Percentiles rank a stretch among this genome's conserved stretches.
Evolutionary conservation across 139 green algal genomes (phyloP).

Genomic region (Tetradesmus obliquus): DNA sequence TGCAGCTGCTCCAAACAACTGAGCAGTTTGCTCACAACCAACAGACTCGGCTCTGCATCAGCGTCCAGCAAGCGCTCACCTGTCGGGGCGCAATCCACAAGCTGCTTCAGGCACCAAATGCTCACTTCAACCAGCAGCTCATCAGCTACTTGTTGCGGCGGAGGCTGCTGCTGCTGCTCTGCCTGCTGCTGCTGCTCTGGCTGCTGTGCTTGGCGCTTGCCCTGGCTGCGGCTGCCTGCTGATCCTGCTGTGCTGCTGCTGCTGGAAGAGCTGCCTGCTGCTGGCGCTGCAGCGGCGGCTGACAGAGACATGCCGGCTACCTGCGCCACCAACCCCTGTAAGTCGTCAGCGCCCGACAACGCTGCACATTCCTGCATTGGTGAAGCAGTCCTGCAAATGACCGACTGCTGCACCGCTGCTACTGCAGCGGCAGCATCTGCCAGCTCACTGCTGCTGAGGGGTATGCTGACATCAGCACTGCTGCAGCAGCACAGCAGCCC

Average conservation of each 20-base stretch:
- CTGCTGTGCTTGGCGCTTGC: background rate
- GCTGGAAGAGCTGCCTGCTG: background rate
- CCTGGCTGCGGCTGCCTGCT: background rate
- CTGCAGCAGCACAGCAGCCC: background rate
- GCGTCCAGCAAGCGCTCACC: background rate
- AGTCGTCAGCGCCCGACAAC: background rate
- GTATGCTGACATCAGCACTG: background rate
- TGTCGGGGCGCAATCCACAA: background rate
- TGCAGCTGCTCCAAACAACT: no score
- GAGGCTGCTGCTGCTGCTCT: background rate
- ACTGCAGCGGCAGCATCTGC: background rate
- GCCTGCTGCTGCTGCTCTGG: background rate
- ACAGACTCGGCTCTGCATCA: background rate
- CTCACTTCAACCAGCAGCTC: background rate
- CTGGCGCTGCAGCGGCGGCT: background rate
- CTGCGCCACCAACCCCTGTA: background rate
- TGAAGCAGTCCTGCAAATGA: background rate
- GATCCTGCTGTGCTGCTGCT: background rate
- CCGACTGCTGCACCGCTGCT: background rate
- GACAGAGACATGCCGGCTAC: background rate
- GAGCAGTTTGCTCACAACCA: no score
- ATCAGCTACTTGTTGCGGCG: background rate
- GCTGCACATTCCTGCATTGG: background rate
- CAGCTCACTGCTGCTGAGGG: background rate
- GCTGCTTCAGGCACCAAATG: constrained; percentile 11